Evolutionary conservation across 495 filamentous ascomycete species (phyloP).

Genomic region (Aspergillus baeticus): DNA sequence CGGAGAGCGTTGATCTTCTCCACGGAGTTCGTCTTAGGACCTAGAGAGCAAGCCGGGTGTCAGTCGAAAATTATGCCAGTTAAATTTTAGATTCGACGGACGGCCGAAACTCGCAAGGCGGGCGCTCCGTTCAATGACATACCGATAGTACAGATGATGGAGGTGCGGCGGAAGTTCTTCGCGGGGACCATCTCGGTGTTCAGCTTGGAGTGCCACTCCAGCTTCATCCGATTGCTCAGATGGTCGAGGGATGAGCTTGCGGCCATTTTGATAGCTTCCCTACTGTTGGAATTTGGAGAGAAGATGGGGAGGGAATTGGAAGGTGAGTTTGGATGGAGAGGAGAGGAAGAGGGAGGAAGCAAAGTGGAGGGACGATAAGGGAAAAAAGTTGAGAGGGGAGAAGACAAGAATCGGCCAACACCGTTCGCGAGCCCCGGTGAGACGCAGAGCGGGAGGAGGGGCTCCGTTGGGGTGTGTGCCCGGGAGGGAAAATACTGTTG

Average conservation of each 20-base stretch:
- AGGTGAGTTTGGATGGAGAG: slow-evolving; percentile 18
- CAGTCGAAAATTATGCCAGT: not conserved
- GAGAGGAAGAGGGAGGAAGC: slow-evolving; percentile 22
- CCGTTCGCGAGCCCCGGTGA: slow-evolving; percentile 17
- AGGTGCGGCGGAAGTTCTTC: slow-evolving; percentile 89
- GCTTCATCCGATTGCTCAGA: slow-evolving; percentile 75
- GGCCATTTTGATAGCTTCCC: slow-evolving; percentile 40
- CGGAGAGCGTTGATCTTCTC: slow-evolving; percentile 94
- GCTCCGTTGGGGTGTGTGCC: slow-evolving; percentile 20
- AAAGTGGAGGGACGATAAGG: slow-evolving; percentile 19
- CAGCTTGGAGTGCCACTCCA: slow-evolving; percentile 86
- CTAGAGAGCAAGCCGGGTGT: slow-evolving; percentile 32
- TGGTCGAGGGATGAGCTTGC: slow-evolving; percentile 70
- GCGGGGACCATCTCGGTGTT: slow-evolving; percentile 76
- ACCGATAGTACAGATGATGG: slow-evolving; percentile 99
- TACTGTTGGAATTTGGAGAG: slow-evolving; percentile 16
- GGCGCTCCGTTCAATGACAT: slow-evolving; percentile 21
- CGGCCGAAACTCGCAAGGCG: not conserved
- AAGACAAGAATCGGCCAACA: not conserved
- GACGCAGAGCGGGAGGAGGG: slow-evolving; percentile 15
- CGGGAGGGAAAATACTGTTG: slow-evolving; percentile 42
- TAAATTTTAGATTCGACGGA: not conserved
- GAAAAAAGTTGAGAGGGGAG: slow-evolving; percentile 14
- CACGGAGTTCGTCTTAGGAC: slow-evolving; percentile 96
- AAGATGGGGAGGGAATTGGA: slow-evolving; percentile 11